Evolutionary conservation across 2,329 filamentous ascomycete genomes (phyloP).

Genomic region (Penicillium sp.): DNA sequence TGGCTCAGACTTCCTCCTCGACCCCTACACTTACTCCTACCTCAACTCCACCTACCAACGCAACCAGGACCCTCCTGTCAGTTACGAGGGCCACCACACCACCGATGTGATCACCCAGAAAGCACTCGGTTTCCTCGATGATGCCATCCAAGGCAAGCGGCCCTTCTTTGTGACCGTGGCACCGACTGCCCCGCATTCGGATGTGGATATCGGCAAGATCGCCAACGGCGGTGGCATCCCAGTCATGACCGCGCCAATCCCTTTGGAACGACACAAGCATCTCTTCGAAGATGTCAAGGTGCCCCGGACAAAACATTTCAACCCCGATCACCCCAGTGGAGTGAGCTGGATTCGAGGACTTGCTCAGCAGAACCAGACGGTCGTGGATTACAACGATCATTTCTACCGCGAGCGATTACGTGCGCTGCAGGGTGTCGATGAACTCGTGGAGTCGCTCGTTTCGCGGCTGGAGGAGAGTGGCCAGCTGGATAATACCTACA

Average conservation of each 20-base stretch:
- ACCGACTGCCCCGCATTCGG: constrained; percentile 69
- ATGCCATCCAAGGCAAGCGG: constrained; percentile 57
- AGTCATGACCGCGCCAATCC: constrained; percentile 57
- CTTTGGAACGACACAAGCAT: constrained; percentile 64
- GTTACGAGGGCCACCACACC: constrained; percentile 59
- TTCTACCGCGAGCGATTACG: constrained; percentile 57
- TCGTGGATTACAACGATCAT: constrained; percentile 57
- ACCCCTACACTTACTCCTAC: constrained; percentile 65
- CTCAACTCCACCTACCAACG: constrained; percentile 67
- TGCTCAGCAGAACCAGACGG: constrained; percentile 49
- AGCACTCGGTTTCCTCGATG: constrained; percentile 63
- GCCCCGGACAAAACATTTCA: constrained; percentile 68
- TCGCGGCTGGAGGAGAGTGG: constrained; percentile 45
- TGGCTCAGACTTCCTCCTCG: constrained; percentile 50
- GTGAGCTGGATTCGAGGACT: constrained; percentile 53
- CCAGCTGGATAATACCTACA: constrained; percentile 59
- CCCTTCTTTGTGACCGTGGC: constrained; percentile 72
- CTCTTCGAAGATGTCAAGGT: constrained; percentile 65
- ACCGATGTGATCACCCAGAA: constrained; percentile 65
- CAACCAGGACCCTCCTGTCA: constrained; percentile 61
- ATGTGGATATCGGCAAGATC: constrained; percentile 47
- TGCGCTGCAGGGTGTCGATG: constrained; percentile 59
- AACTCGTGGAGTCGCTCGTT: constrained; percentile 55
- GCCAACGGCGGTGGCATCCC: constrained; percentile 26
- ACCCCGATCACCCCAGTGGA: constrained; percentile 59